Base-by-base conservation (phyloP, 495 filamentous ascomycete genomes). In the Lasiosphaeriaceae sp. region DNA sequence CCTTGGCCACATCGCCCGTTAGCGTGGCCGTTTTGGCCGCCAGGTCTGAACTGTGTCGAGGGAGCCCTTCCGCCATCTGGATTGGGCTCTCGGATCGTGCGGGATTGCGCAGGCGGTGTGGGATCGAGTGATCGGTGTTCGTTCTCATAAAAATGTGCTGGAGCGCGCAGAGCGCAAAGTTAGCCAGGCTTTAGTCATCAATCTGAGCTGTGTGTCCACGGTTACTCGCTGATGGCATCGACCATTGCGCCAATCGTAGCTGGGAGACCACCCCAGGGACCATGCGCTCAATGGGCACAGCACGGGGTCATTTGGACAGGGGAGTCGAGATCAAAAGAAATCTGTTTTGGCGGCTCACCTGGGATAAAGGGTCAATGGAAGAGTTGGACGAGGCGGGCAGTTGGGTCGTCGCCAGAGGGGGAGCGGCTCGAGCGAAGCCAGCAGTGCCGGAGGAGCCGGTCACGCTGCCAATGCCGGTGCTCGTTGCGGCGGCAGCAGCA, bases 131-230 rank as follows among this genome's bases (percentile, higher is more conserved):
- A 58, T 88, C 83, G 19, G 87, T 90, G 69, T 90, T 90, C 50
- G 89, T 91, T 63, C 90, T 85, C 66, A 88, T 83, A 52, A 92
- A 81, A 50, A 96, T 96, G 68, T 96, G 74, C 75, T 80, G 58
- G 14, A n/a, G n/a, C 19, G 50, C 9, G 51, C 35, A 51, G 21
- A 14, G 19, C 19, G 14, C n/a, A 43, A 11, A 24, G 23, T 58
- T 43, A 58, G 49, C 41, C 7, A 5, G 12, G 12, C n/a, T n/a
- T 12, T 7, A 4, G 12, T 43, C 14, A 43, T 43, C 39, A 31
- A 31, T 3, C 26, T 31, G 4, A 9, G 26, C 3, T 9, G 9
- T 43, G 39, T 43, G 39, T 43, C n/a, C 12, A 17, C 14, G 14
- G 14, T 17, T 43, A 5, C 34, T 43, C 39, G 39, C 14, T 17